Evolutionary conservation across 2,329 filamentous ascomycete species (phyloP).

Genomic region (Paracorniculantispora psalliotae): DNA sequence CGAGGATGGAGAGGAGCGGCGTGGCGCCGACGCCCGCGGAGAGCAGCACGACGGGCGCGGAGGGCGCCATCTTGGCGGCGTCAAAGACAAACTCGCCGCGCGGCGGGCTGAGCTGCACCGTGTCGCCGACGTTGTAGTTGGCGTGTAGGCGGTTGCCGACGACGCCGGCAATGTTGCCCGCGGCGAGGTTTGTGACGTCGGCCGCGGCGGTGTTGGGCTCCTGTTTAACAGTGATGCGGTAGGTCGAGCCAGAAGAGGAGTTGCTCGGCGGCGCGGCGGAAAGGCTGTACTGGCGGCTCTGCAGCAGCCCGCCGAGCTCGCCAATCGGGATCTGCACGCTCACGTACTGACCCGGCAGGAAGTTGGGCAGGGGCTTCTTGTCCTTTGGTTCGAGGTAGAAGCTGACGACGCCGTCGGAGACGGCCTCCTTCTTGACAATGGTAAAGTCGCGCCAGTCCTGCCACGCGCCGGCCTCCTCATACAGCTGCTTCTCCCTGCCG

Average conservation of each 20-base stretch:
- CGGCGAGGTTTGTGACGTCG: constrained; percentile 22
- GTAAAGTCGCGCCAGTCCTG: constrained; percentile 45
- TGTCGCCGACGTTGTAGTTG: constrained; percentile 44
- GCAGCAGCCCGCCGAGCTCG: constrained; percentile 52
- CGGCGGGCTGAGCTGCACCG: constrained; percentile 51
- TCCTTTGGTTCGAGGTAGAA: constrained; percentile 66
- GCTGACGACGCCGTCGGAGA: constrained; percentile 57
- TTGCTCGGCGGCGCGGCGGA: constrained; percentile 44
- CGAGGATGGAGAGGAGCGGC: constrained; percentile 61
- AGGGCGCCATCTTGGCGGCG: constrained; percentile 30
- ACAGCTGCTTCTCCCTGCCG: constrained; percentile 55
- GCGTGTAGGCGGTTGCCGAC: constrained; percentile 51
- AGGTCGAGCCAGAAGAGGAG: too few species aligned
- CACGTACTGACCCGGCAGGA: constrained; percentile 69
- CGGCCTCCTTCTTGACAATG: constrained; percentile 56
- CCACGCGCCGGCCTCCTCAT: constrained; percentile 45
- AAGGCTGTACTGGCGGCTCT: constrained; percentile 72
- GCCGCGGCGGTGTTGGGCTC: constrained; percentile 35
- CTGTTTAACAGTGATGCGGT: constrained; percentile 71
- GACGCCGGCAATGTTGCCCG: constrained; percentile 37
- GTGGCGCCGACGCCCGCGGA: constrained; percentile 66
- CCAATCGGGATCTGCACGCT: constrained; percentile 59
- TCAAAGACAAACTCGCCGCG: constrained; percentile 60
- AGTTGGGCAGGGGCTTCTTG: constrained; percentile 50
- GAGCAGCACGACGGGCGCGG: constrained; percentile 58